A percentile compares a stretch with the other conserved stretches of the same genome.
These are phyloP conservation scores for Euptelea pleiosperma DNA, from an alignment of 164 flowering plant genomes.

Conservation along the genomic window DNA sequence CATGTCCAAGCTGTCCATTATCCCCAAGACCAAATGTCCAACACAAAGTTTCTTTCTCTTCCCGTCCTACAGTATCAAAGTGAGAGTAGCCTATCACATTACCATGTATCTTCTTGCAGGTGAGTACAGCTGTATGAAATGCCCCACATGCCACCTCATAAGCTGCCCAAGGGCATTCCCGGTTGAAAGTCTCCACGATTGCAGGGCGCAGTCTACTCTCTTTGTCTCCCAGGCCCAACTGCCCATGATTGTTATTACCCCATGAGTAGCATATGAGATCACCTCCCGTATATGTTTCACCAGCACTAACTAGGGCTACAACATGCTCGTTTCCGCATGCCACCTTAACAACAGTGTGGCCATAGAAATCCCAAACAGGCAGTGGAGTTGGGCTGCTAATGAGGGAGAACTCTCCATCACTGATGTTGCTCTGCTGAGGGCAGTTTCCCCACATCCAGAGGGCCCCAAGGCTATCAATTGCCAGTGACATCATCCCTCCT, in stretches of 20 bases:
- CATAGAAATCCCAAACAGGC: conserved; percentile 70
- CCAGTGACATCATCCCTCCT: conserved; percentile 91
- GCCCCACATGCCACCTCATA: conserved; percentile 87
- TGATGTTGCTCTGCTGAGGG: conserved; percentile 35
- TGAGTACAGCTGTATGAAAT: conserved; percentile 70
- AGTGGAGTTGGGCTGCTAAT: conserved; percentile 43
- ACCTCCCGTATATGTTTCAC: conserved; percentile 51
- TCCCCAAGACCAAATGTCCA: conserved; percentile 95
- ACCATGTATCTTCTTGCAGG: conserved; percentile 39
- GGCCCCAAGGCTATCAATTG: conserved; percentile 71
- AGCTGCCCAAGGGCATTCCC: conserved; percentile 44
- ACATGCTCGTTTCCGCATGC: conserved; percentile 95
- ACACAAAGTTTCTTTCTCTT: conserved; percentile 45
- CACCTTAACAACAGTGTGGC: conserved; percentile 81
- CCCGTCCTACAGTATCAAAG: neutral
- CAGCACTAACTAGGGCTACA: conserved; percentile 71
- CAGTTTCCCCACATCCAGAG: conserved; percentile 96
- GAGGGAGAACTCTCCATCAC: conserved; percentile 39
- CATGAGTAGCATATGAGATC: conserved; percentile 73
- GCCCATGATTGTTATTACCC: conserved; percentile 83
- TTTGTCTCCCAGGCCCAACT: conserved; percentile 75
- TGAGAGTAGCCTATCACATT: conserved; percentile 16
- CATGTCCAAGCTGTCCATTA: conserved; percentile 92
- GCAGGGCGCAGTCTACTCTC: conserved; percentile 52
- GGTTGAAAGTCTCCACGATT: conserved; percentile 46